Conservation (phyloP, 164 flowering plant genomes). For the Warburgia ugandensis region DNA sequence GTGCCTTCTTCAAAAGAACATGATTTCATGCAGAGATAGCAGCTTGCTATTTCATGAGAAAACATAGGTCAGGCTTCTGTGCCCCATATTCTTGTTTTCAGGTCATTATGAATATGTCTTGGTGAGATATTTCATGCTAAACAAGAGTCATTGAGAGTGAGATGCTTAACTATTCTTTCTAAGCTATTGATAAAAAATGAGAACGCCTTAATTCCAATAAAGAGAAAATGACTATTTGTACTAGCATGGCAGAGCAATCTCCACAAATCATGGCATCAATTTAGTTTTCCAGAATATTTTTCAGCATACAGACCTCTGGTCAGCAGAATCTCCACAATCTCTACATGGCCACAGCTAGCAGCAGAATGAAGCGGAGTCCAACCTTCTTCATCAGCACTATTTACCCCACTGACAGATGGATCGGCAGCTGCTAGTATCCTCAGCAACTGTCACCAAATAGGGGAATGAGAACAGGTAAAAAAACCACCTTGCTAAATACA, state of each 20-base stretch:
- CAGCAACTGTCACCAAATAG: slow-evolving; percentile 45
- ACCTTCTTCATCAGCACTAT: slow-evolving; percentile 82
- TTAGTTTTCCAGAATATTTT: neutral
- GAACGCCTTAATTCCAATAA: neutral
- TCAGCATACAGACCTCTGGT: slow-evolving; percentile 35
- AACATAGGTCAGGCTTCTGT: no score
- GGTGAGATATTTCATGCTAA: neutral
- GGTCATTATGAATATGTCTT: no score
- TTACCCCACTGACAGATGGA: slow-evolving; percentile 37
- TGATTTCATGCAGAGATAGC: no score
- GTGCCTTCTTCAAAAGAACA: no score
- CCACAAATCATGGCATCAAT: neutral
- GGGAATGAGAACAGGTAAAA: neutral
- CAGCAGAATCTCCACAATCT: slow-evolving; percentile 53
- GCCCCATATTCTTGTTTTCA: no score
- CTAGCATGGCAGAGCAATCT: neutral
- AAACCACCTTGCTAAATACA: neutral
- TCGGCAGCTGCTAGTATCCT: slow-evolving; percentile 38
- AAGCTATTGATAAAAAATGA: no score
- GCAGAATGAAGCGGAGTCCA: slow-evolving; percentile 97
- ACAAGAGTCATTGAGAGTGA: neutral
- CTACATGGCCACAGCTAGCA: slow-evolving; percentile 69
- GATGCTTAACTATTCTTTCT: neutral
- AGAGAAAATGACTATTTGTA: neutral
- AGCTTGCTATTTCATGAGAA: no score